These are phyloP conservation scores for Thelonectria blattea DNA, from an alignment of 2,329 filamentous ascomycete species.

Conservation along the genomic window DNA sequence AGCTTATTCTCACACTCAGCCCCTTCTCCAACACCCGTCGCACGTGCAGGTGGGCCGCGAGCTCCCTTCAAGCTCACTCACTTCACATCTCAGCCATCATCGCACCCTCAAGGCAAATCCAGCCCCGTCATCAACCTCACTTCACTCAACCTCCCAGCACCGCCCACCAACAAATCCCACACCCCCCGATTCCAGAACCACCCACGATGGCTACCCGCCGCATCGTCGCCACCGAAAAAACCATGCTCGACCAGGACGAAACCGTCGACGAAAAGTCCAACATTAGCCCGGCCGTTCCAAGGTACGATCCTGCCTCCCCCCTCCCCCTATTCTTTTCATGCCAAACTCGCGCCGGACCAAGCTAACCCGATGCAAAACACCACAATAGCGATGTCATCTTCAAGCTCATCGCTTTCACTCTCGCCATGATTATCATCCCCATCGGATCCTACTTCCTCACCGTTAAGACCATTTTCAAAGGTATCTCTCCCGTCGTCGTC, in stretches of 20 bases:
- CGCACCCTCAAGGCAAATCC: conserved; percentile 5
- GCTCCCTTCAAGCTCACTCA: conserved; percentile 14
- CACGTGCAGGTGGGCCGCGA: conserved; percentile 37
- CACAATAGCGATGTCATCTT: conserved; percentile 78
- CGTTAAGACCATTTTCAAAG: conserved; percentile 76
- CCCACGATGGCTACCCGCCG: conserved; percentile 72
- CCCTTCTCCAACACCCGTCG: conserved; percentile 1
- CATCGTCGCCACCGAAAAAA: conserved; percentile 70
- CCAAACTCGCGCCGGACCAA: background rate
- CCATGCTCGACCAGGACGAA: conserved; percentile 66
- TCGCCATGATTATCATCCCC: conserved; percentile 87
- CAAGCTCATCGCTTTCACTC: conserved; percentile 88
- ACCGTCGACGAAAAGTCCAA: conserved; percentile 64
- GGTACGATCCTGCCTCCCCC: conserved; percentile 64
- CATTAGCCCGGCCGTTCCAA: conserved; percentile 82
- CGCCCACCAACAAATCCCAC: background rate
- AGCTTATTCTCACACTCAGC: too few species aligned
- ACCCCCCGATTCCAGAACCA: conserved; percentile 10
- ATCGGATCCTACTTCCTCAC: conserved; percentile 89
- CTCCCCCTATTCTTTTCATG: conserved; percentile 12
- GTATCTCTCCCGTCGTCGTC: conserved; percentile 51
- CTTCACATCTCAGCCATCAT: conserved; percentile 16
- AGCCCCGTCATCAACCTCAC: conserved; percentile 13
- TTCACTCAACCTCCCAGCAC: conserved; percentile 4
- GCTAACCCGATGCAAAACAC: conserved; percentile 8